Evolutionary conservation across 108 stramenopile genomes (phyloP), one percentile per base, ranked within the genome.

Genomic region (Fragilaria radians): DNA sequence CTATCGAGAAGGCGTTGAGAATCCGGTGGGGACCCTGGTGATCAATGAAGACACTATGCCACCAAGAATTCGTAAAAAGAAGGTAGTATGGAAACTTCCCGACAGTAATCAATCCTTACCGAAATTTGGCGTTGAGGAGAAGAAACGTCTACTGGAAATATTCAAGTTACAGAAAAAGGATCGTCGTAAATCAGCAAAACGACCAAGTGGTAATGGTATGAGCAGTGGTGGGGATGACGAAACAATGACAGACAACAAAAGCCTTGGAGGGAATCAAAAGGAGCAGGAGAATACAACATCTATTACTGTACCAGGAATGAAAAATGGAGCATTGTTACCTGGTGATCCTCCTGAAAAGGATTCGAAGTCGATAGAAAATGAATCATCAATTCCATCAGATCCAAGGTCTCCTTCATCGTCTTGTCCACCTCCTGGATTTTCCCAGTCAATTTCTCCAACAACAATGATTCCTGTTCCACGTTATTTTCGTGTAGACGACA

Each of bases 91-190:
- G 89, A 68, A 72, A 31, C 71, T 90, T 22, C 89, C 89, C 3
- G 75, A 70, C 31, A 31, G 30, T 32, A 9, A 46, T 22, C 61
- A 53, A 5, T 55, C 76, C 17, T 22, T 53, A 48, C 89, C 89
- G 9, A 78, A 80, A 48, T 90, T 90, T 60, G 85, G 80, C 52
- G 63, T 46, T 17, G 79, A 87, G 22, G 89, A 90, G 62, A 79
- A 80, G 52, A 59, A 63, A 52, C 81, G 89, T 33, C 79, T 90
- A 57, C 63, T 84, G 33, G 85, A 90, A 32, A 50, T 90, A 18
- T 86, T 85, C 72, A 86, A 80, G 55, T 75, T 82, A 46, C 78
- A 82, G 34, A 86, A 85, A 72, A 83, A 84, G 66, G 71, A 69
- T 34, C 67, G 78, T 24, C 76, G 78, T 34, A 75, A 80, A 51